These are phyloP conservation scores for Dactylellina cionopaga DNA, from an alignment of 2,329 filamentous ascomycete genomes.

Conservation along the genomic window DNA sequence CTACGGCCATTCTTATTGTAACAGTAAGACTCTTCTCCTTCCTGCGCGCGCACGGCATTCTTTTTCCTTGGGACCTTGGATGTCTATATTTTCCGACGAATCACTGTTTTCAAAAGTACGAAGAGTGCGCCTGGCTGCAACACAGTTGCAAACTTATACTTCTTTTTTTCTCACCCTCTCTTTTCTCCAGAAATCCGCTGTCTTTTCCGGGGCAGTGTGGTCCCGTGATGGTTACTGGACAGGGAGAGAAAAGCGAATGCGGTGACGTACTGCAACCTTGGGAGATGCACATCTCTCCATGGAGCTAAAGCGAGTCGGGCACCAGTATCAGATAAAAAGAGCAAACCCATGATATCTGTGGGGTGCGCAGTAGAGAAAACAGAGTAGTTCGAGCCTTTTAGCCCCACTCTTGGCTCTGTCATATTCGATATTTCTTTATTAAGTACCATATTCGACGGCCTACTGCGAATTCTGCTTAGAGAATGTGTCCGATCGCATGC, in stretches of 20 bases:
- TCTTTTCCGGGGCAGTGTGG: constrained; percentile 24
- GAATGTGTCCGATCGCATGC: constrained; percentile 41
- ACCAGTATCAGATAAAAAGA: constrained; percentile 23
- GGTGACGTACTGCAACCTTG: constrained; percentile 50
- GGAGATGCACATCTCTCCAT: constrained; percentile 25
- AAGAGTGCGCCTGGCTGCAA: constrained; percentile 17
- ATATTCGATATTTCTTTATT: constrained; percentile 5
- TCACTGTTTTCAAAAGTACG: constrained; percentile 18
- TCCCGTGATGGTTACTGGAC: constrained; percentile 49
- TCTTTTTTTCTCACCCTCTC: not conserved
- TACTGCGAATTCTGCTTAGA: constrained; percentile 6
- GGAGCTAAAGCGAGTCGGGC: not conserved
- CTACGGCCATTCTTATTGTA: constrained; percentile 33
- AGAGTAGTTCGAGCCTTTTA: constrained; percentile 13
- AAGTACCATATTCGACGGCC: not conserved
- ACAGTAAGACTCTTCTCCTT: constrained; percentile 20
- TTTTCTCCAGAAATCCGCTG: not conserved
- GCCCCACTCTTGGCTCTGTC: constrained; percentile 16
- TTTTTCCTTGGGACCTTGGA: not conserved
- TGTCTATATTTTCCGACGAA: constrained; percentile 30
- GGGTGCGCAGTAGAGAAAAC: constrained; percentile 7
- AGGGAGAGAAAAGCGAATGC: constrained; percentile 21
- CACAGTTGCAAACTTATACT: constrained; percentile 15
- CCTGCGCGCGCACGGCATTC: not conserved
- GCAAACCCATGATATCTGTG: constrained; percentile 37